Evolutionary conservation across 2,329 filamentous ascomycete genomes (phyloP), one percentile per base, ranked within the genome.

Genomic region (Sporothrix luriei): DNA sequence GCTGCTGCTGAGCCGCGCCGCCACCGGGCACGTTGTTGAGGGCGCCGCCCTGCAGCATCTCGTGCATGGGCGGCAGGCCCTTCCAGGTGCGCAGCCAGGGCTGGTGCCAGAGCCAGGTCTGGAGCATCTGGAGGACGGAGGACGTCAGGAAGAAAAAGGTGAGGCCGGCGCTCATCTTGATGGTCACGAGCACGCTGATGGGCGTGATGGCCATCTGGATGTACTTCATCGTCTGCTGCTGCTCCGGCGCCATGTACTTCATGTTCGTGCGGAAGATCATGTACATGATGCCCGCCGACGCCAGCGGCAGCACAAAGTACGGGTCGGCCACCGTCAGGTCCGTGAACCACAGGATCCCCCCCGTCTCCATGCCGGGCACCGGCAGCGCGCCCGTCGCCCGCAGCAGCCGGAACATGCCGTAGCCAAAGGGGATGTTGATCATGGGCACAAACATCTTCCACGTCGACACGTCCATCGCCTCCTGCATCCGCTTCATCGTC

Each of bases 301-400:
- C 70, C 2, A 87, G 72, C 1, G 95, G 95, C 43, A 98, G 81
- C 52, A 95, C 78, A 74, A 87, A 94, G 75, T 84, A 90, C 0
- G 95, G 94, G 78, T 99, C 95, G 1, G 86, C 78, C 26, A 88
- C 77, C 0, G 92, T 90, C 72, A 99, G 79, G 78, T 98, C 91
- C 1, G 82, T 80, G 74, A 98, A 86, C 95, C 95, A 99, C 52
- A 89, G 80, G 48, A 89, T 80, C 2, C 91, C 90, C 43, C 91
- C 91, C 0, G 80, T 82, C 74, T 91, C 86, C 73, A 98, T 79
- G 0, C 88, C 90, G 0, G 94, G 94, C 5, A 97, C 92, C 4
- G 94, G 94, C 62, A 98, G 81, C 26, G 83, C 78, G 1, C 87
- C 80, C 91, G 97, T 96, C 74, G 85, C 89, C 68, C 87, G 85